phyloP scores from a whole-genome alignment of 768 basidiomycete species.

The Macrolepiota albuminosa region DNA sequence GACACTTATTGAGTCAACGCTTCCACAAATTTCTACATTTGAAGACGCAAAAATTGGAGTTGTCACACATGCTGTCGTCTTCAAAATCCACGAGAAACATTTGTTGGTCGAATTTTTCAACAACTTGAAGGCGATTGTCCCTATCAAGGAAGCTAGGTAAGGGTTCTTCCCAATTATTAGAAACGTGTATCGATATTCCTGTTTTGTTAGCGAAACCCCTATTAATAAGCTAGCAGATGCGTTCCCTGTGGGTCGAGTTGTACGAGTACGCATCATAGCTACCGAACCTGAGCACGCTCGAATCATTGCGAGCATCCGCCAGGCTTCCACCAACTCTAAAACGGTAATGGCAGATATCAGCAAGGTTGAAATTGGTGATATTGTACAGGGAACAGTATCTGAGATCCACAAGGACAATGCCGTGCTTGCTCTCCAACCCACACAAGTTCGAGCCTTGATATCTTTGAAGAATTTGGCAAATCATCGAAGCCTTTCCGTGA shows the following conservation, averaged over 20 bases:
- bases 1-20: constrained; percentile 73
- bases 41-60: constrained; percentile 68
- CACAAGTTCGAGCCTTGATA: constrained; percentile 71
- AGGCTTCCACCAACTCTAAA: constrained; percentile 54
- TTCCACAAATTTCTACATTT: constrained; percentile 61
- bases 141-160: constrained; percentile 78
- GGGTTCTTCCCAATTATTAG: constrained; percentile 9
- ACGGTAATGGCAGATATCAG: constrained; percentile 57
- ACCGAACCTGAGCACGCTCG: constrained; percentile 53
- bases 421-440: constrained; percentile 67
- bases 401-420: constrained; percentile 86
- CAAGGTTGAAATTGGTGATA: constrained; percentile 71
- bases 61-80: constrained; percentile 78
- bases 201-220: constrained; percentile 55
- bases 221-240: constrained; percentile 50
- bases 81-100: constrained; percentile 75
- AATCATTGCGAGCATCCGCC: constrained; percentile 83
- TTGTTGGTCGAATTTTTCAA: constrained; percentile 90
- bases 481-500: constrained; percentile 57
- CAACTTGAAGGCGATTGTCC: constrained; percentile 77
- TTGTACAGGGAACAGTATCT: constrained; percentile 62
- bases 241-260: constrained; percentile 77
- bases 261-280: constrained; percentile 76
- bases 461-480: constrained; percentile 87
- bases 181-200: not conserved